These are phyloP conservation scores for Apiotrichum porosum DNA, from an alignment of 1,284 basidiomycete genomes.

Conservation along the genomic window DNA sequence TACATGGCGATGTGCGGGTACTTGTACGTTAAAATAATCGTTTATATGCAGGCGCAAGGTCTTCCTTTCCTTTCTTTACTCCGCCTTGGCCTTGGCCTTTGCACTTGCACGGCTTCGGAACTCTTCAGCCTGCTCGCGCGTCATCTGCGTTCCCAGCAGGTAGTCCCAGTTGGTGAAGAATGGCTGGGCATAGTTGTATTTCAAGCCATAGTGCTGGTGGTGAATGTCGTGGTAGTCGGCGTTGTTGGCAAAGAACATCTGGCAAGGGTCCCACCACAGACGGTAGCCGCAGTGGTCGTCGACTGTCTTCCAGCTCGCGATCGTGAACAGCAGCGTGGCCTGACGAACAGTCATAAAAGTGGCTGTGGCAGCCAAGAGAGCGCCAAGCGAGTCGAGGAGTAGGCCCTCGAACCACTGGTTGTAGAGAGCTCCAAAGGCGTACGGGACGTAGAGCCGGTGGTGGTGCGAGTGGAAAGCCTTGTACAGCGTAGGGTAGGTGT, in stretches of 20 bases:
- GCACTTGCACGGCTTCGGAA: constrained; percentile 1
- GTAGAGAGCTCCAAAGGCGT: constrained; percentile 94
- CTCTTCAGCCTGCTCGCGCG: constrained; percentile 36
- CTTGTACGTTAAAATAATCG: no score
- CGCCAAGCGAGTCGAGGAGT: constrained; percentile 79
- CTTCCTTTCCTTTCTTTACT: not conserved
- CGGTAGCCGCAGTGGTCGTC: constrained; percentile 95
- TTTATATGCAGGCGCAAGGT: no score
- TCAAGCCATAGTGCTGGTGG: constrained; percentile 88
- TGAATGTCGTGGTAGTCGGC: constrained; percentile 99
- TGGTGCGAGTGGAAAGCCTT: constrained; percentile 90
- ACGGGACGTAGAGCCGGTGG: constrained; percentile 93
- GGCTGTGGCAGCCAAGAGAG: constrained; percentile 67
- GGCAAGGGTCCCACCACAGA: constrained; percentile 83
- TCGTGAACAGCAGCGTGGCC: constrained; percentile 74
- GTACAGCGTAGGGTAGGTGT: constrained; percentile 86
- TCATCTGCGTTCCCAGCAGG: constrained; percentile 48
- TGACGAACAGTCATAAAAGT: constrained; percentile 75
- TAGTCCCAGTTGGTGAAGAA: constrained; percentile 60
- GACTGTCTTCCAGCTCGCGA: constrained; percentile 92
- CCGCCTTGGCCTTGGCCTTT: constrained; percentile 4
- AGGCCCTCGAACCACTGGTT: constrained; percentile 97
- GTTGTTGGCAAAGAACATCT: constrained; percentile 84
- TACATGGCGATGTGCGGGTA: no score
- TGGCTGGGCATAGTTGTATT: constrained; percentile 92